Evolutionary conservation across 768 basidiomycete species (phyloP).

Genomic region (Xerocomellus dryophilus): DNA sequence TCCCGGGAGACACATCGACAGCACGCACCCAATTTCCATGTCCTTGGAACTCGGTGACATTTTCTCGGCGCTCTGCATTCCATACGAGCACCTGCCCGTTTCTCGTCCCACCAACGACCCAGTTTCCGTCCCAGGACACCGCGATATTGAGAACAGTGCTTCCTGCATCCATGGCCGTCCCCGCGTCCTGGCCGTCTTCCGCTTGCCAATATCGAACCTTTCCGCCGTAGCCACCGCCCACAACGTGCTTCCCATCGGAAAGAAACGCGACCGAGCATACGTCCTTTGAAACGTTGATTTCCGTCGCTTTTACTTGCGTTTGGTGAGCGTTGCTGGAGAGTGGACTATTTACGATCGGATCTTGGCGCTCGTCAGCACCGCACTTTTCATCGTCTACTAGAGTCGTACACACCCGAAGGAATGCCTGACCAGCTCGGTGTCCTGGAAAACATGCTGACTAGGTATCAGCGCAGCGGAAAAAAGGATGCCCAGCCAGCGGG

Average conservation of each 20-base stretch:
- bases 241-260: conserved; percentile 2
- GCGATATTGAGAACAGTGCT: conserved; percentile 4
- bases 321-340: background rate
- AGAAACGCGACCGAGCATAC: conserved; percentile 11
- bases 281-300: conserved; percentile 5
- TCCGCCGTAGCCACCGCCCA: conserved; percentile 10
- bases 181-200: conserved; percentile 3
- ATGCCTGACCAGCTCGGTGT: background rate
- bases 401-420: background rate
- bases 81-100: conserved; percentile 10
- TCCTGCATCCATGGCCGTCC: conserved; percentile 4
- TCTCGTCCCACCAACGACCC: conserved; percentile 7
- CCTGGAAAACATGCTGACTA: background rate
- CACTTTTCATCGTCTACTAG: background rate
- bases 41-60: conserved; percentile 5
- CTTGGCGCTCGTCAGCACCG: background rate
- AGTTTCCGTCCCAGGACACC: conserved; percentile 6
- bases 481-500: no score
- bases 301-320: background rate
- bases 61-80: conserved; percentile 4
- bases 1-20: conserved; percentile 17
- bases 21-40: conserved; percentile 13
- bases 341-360: background rate
- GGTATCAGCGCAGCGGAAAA: background rate
- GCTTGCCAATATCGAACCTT: conserved; percentile 4